phyloP scores from a whole-genome alignment of 1,284 basidiomycete genomes.

The Ustilago esculenta region DNA sequence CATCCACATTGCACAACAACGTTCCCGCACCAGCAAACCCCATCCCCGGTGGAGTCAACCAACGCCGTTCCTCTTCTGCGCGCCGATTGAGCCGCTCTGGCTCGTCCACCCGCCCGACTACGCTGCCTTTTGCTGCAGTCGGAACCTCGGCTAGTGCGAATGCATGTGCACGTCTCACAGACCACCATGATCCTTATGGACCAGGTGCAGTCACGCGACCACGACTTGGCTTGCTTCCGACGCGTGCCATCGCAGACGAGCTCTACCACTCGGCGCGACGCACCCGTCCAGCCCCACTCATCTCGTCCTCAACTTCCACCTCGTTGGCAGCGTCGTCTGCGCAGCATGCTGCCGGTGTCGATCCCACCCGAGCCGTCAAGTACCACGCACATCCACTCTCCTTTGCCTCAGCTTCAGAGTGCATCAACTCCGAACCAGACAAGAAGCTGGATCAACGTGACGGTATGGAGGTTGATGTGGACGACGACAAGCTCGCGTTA shows the following conservation, averaged over 20 bases:
- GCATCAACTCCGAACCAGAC: too few relatives aligned
- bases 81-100: constrained; percentile 37
- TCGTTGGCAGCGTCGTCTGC: constrained; percentile 24
- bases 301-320: constrained; percentile 26
- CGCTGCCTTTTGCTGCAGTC: constrained; percentile 31
- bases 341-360: constrained; percentile 11
- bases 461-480: constrained; percentile 2
- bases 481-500: constrained; percentile 1
- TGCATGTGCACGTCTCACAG: constrained; percentile 1
- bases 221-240: constrained; percentile 35
- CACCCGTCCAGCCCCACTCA: constrained; percentile 21
- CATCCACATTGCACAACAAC: constrained; percentile 3
- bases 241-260: constrained; percentile 29
- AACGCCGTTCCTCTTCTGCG: constrained; percentile 32
- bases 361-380: constrained; percentile 22
- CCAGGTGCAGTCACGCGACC: constrained; percentile 47
- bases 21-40: constrained; percentile 17
- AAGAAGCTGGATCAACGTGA: constrained; percentile 1
- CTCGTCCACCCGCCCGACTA: constrained; percentile 46
- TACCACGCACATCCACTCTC: constrained; percentile 26
- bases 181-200: constrained; percentile 45
- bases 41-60: constrained; percentile 12
- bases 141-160: background rate
- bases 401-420: background rate
- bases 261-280: constrained; percentile 27